Evolutionary conservation across 176 grass and related monocot genomes (phyloP).

Genomic region (Chloris gayana): DNA sequence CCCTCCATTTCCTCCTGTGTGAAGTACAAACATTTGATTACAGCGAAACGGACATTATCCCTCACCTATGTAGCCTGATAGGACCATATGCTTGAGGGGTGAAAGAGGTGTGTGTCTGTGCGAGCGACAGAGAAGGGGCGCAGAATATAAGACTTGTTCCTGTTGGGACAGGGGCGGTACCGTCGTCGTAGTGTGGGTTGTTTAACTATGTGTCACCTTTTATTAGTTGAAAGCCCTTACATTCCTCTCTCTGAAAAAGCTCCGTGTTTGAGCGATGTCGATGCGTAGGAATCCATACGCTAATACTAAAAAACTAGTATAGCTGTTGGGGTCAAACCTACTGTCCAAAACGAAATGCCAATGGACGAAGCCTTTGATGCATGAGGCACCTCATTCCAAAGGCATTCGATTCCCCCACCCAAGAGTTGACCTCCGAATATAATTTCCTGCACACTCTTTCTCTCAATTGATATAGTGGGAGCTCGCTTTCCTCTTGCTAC

Average conservation of each 20-base stretch:
- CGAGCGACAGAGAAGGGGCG: constrained; percentile 9
- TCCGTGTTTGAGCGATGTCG: constrained; percentile 45
- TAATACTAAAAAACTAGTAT: constrained; percentile 45
- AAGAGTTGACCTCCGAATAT: constrained; percentile 96
- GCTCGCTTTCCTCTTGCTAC: constrained; percentile 37
- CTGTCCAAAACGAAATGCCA: constrained; percentile 56
- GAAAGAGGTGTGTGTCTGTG: constrained; percentile 24
- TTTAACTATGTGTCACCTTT: constrained; percentile 37
- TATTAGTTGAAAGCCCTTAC: constrained; percentile 41
- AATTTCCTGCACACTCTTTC: constrained; percentile 33
- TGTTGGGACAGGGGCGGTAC: constrained; percentile 21
- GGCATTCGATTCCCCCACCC: constrained; percentile 94
- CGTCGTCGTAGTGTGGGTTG: no score
- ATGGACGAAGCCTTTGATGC: constrained; percentile 77
- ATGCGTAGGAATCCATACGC: constrained; percentile 51
- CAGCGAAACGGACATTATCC: constrained; percentile 42
- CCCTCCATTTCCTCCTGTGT: not conserved
- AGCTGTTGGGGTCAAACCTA: constrained; percentile 70
- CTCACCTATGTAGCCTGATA: constrained; percentile 23
- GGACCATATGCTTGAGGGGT: not conserved
- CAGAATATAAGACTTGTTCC: constrained; percentile 18
- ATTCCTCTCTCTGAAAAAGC: constrained; percentile 39
- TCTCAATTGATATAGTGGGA: constrained; percentile 31
- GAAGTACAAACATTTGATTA: constrained; percentile 14
- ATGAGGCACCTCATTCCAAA: constrained; percentile 66